A percentile compares a stretch with the other conserved stretches of the same genome.
phyloP scores from a whole-genome alignment of 208 protist species.

The Phytomonas sp. region DNA sequence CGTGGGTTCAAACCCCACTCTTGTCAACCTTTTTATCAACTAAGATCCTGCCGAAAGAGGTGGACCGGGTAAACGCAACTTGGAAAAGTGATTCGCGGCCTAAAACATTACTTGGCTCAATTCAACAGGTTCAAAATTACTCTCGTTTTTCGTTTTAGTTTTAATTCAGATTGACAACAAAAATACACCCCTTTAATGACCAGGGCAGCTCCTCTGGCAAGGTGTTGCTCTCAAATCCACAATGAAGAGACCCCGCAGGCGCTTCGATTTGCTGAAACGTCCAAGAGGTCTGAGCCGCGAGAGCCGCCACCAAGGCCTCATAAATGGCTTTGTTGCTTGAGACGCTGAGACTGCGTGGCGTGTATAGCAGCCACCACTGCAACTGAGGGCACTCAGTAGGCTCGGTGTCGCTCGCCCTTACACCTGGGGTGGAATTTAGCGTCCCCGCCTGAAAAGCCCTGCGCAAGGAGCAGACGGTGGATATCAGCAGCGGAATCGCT shows the following conservation, averaged over 20 bases:
- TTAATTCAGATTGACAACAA: constrained; percentile 8
- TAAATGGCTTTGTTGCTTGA: constrained; percentile 23
- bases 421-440: background rate
- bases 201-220: constrained; percentile 5
- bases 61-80: no score
- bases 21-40: constrained; percentile 13
- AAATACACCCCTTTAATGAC: constrained; percentile 5
- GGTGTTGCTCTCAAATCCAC: constrained; percentile 8
- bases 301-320: constrained; percentile 6
- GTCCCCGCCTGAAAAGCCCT: background rate
- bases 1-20: constrained; percentile 20
- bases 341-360: constrained; percentile 25
- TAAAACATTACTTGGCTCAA: background rate
- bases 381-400: background rate
- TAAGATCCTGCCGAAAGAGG: background rate
- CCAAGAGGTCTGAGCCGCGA: constrained; percentile 3
- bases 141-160: background rate
- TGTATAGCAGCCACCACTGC: constrained; percentile 35
- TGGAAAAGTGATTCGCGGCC: background rate
- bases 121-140: background rate
- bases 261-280: background rate
- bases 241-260: background rate
- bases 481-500: constrained; percentile 23
- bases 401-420: background rate
- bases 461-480: constrained; percentile 13